Percentiles rank a stretch among this genome's conserved stretches.
These are phyloP conservation scores for Pythium grandisporangium DNA, from an alignment of 352 stramenopile genomes.

Conservation along the genomic window DNA sequence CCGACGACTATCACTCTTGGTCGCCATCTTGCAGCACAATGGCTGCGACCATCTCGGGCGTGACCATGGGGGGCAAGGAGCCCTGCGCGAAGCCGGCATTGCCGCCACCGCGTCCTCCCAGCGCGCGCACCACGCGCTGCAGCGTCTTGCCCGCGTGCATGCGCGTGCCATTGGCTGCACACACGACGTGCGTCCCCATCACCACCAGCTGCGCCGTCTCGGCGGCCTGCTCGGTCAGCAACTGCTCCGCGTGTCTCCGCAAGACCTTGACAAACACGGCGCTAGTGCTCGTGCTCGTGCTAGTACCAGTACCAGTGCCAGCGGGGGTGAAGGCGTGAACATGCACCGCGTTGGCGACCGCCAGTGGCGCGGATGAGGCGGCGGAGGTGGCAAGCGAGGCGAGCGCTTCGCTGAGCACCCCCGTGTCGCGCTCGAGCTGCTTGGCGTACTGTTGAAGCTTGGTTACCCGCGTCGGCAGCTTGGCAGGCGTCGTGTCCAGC, in stretches of 20 bases:
- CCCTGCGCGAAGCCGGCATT: constrained; percentile 57
- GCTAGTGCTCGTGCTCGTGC: too few relatives aligned
- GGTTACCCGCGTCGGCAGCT: constrained; percentile 47
- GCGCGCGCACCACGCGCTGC: constrained; percentile 34
- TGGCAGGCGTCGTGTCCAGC: constrained; percentile 50
- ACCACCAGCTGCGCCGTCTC: constrained; percentile 33
- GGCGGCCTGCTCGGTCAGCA: constrained; percentile 19
- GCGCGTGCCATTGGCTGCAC: constrained; percentile 19
- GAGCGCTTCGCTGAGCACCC: constrained; percentile 43
- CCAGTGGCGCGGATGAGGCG: too few relatives aligned
- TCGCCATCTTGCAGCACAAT: too few relatives aligned
- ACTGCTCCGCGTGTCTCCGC: constrained; percentile 48
- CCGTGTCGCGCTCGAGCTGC: constrained; percentile 34
- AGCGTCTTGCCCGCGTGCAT: constrained; percentile 50
- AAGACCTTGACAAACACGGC: constrained; percentile 47
- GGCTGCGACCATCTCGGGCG: too few relatives aligned
- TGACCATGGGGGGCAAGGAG: constrained; percentile 13
- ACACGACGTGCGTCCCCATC: constrained; percentile 42
- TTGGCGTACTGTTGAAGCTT: constrained; percentile 72
- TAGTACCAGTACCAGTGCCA: not conserved
- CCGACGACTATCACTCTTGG: too few relatives aligned
- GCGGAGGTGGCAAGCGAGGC: constrained; percentile 23
- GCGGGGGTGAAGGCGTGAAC: constrained; percentile 30
- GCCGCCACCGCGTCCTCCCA: constrained; percentile 48
- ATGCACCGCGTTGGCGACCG: constrained; percentile 1